Percentiles rank a stretch among this genome's conserved stretches.
Evolutionary conservation across 2,329 filamentous ascomycete species (phyloP).

Genomic region (Cytospora mali): DNA sequence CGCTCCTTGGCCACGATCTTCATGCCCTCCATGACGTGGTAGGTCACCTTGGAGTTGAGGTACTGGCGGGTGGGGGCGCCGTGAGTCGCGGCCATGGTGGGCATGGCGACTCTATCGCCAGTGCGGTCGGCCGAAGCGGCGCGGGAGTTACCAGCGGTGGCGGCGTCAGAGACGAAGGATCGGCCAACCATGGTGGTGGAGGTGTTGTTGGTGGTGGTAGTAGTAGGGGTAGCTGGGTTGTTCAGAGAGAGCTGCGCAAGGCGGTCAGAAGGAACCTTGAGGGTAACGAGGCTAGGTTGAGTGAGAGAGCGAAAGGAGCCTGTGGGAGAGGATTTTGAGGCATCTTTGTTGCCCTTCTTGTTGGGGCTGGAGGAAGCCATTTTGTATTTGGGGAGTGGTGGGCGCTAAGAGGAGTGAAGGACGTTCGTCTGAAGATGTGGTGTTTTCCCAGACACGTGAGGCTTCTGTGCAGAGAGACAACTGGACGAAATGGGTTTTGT

Average conservation of each 20-base stretch:
- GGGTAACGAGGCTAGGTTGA: not conserved
- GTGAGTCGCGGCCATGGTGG: constrained; percentile 62
- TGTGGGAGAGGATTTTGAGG: not conserved
- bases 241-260: constrained; percentile 12
- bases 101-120: constrained; percentile 49
- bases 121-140: constrained; percentile 55
- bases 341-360: not conserved
- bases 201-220: constrained; percentile 1
- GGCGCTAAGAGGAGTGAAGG: not conserved
- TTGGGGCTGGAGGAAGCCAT: not conserved
- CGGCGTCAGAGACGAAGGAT: not conserved
- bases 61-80: constrained; percentile 72
- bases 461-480: not conserved
- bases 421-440: not conserved
- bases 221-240: not conserved
- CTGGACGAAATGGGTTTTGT: not conserved
- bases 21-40: constrained; percentile 72
- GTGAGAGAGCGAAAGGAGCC: not conserved
- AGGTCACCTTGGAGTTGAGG: constrained; percentile 71
- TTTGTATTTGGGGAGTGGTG: not conserved
- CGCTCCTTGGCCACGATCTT: constrained; percentile 71
- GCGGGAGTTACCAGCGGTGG: constrained; percentile 45
- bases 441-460: not conserved
- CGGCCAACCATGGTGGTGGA: constrained; percentile 8
- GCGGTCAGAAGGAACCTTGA: constrained; percentile 7